These are phyloP conservation scores for Trichomonas tenax DNA, from an alignment of 208 protist genomes.

Conservation along the genomic window DNA sequence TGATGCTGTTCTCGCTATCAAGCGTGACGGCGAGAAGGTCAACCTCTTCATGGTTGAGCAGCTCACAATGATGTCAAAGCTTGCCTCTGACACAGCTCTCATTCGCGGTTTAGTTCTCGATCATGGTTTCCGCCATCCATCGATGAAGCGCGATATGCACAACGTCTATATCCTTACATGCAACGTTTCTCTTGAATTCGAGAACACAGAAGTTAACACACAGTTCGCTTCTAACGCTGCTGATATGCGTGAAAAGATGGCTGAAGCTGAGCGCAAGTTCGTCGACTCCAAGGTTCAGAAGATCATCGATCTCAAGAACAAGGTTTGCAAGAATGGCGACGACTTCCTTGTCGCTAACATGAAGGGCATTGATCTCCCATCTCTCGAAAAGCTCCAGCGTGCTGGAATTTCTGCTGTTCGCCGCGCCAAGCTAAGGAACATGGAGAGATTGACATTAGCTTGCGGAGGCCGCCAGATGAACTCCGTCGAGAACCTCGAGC, in stretches of 20 bases:
- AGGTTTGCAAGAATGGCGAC: slow-evolving; percentile 66
- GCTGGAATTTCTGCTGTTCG: slow-evolving; percentile 89
- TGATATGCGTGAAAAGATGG: slow-evolving; percentile 85
- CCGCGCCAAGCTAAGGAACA: slow-evolving; percentile 78
- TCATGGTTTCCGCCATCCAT: slow-evolving; percentile 97
- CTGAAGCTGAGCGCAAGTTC: slow-evolving; percentile 57
- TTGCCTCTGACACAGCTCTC: slow-evolving; percentile 60
- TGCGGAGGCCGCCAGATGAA: slow-evolving; percentile 93
- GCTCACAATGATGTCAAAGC: slow-evolving; percentile 94
- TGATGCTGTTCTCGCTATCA: slow-evolving; percentile 35
- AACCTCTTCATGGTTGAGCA: slow-evolving; percentile 99
- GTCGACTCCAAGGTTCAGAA: slow-evolving; percentile 80
- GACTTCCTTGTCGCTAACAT: slow-evolving; percentile 98
- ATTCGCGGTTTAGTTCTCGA: slow-evolving; percentile 98
- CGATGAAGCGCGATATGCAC: slow-evolving; percentile 56
- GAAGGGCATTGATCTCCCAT: slow-evolving; percentile 98
- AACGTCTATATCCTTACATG: slow-evolving; percentile 92
- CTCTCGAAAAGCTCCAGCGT: slow-evolving; percentile 93
- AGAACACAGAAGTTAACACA: slow-evolving; percentile 84
- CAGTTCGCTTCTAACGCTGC: slow-evolving; percentile 89
- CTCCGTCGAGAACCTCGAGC: slow-evolving; percentile 80
- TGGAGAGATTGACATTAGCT: slow-evolving; percentile 54
- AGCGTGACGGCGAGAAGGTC: slow-evolving; percentile 42
- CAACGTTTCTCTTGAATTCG: slow-evolving; percentile 98
- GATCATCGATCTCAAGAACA: slow-evolving; percentile 95